Percentiles rank a stretch among this genome's conserved stretches.
Evolutionary conservation across 768 basidiomycete genomes (phyloP).

Genomic region (Termitomyces sp.): DNA sequence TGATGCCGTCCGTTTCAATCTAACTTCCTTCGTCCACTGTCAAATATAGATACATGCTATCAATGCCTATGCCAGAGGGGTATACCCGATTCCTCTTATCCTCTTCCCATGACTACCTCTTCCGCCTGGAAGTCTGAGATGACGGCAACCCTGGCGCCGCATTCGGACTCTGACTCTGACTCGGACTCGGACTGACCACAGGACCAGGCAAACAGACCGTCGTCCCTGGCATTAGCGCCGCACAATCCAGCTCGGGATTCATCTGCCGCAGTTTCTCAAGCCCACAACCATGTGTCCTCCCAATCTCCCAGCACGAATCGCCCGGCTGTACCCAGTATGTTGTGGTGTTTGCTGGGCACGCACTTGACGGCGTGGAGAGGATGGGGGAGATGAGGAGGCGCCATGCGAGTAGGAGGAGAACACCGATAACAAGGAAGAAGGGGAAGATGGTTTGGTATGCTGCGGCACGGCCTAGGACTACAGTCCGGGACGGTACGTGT

Average conservation of each 20-base stretch:
- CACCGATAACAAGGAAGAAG: slow-evolving; percentile 66
- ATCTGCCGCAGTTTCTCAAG: slow-evolving; percentile 45
- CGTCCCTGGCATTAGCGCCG: slow-evolving; percentile 52
- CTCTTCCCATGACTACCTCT: background rate
- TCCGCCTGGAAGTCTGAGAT: background rate
- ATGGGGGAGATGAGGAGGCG: slow-evolving; percentile 44
- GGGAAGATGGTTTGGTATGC: slow-evolving; percentile 62
- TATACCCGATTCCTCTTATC: background rate
- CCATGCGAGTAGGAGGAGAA: slow-evolving; percentile 58
- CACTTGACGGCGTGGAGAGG: slow-evolving; percentile 25
- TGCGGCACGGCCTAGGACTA: background rate
- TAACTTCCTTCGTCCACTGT: background rate
- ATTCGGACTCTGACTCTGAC: too few relatives aligned
- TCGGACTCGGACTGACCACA: background rate
- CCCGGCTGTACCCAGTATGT: slow-evolving; percentile 49
- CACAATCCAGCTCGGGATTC: slow-evolving; percentile 51
- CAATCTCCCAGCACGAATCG: slow-evolving; percentile 64
- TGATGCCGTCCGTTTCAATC: slow-evolving; percentile 3
- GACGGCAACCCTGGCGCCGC: background rate
- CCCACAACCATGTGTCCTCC: slow-evolving; percentile 39
- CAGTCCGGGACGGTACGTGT: slow-evolving; percentile 26
- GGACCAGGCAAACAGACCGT: slow-evolving; percentile 48
- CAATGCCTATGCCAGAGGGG: background rate
- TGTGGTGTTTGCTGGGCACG: slow-evolving; percentile 35
- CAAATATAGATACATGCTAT: slow-evolving; percentile 1